These are phyloP conservation scores for Chlorella ohadii DNA, from an alignment of 139 green algal species.

Conservation along the genomic window DNA sequence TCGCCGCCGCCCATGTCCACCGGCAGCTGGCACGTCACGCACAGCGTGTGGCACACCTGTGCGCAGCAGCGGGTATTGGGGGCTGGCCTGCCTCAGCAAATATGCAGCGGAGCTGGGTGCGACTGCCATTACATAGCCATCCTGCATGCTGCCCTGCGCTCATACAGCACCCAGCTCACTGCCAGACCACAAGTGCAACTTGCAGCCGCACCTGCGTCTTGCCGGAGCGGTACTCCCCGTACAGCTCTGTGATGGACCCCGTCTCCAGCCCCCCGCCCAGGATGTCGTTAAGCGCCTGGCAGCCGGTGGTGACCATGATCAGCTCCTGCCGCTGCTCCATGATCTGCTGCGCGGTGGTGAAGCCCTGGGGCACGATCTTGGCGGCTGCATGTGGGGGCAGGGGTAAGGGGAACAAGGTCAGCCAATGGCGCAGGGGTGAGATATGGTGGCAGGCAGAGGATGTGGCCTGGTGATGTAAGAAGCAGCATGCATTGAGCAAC, in stretches of 20 bases:
- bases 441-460: too few species aligned
- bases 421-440: too few species aligned
- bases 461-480: too few species aligned
- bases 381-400: slow-evolving; percentile 65
- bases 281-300: slow-evolving; percentile 90
- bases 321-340: slow-evolving; percentile 82
- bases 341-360: slow-evolving; percentile 92
- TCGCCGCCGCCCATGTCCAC: slow-evolving; percentile 94
- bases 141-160: too few species aligned
- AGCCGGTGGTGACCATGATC: slow-evolving; percentile 92
- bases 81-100: too few species aligned
- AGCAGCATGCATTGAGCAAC: neutral
- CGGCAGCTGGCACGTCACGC: slow-evolving; percentile 96
- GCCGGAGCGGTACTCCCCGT: slow-evolving; percentile 94
- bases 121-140: too few species aligned
- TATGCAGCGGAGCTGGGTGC: too few species aligned
- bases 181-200: too few species aligned
- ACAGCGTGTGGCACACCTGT: slow-evolving; percentile 95
- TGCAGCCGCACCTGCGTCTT: slow-evolving; percentile 97
- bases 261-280: slow-evolving; percentile 97
- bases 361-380: slow-evolving; percentile 94
- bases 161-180: too few species aligned
- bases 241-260: slow-evolving; percentile 98
- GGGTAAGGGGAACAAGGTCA: too few species aligned
- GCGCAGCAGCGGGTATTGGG: too few species aligned